Percentiles rank a stretch among this genome's conserved stretches.
These are phyloP conservation scores for Psilocybe tampanensis DNA, from an alignment of 768 basidiomycete species.

Conservation along the genomic window DNA sequence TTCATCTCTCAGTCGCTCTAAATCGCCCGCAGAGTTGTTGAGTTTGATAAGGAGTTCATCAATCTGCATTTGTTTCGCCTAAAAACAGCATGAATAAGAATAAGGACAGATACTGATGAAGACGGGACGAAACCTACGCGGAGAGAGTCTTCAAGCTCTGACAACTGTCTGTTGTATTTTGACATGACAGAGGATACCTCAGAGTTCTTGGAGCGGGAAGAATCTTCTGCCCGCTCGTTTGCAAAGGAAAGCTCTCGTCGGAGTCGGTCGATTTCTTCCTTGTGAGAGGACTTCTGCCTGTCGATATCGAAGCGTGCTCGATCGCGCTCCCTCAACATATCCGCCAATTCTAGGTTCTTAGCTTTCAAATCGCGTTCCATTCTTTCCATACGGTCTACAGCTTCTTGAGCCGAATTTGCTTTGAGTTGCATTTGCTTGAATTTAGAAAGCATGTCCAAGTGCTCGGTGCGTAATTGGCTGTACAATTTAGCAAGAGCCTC, in stretches of 20 bases:
- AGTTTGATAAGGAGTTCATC: conserved; percentile 88
- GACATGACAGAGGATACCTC: conserved; percentile 86
- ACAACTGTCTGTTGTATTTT: conserved; percentile 95
- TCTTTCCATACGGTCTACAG: conserved; percentile 96
- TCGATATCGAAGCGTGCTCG: conserved; percentile 95
- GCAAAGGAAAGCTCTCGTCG: conserved; percentile 93
- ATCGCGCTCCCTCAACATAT: conserved; percentile 98
- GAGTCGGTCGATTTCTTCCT: conserved; percentile 91
- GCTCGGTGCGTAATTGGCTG: conserved; percentile 96
- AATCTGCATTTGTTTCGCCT: conserved; percentile 97
- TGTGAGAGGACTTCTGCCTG: conserved; percentile 89
- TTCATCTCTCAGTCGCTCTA: conserved; percentile 87
- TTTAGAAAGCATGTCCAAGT: conserved; percentile 95
- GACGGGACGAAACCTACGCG: conserved; percentile 52
- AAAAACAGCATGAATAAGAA: conserved; percentile 9
- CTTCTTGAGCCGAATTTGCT: conserved; percentile 97
- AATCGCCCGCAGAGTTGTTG: conserved; percentile 69
- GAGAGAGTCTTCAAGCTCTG: conserved; percentile 95
- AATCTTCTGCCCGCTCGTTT: conserved; percentile 97
- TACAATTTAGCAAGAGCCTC: conserved; percentile 98
- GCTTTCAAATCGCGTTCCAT: conserved; percentile 98
- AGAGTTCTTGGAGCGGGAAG: conserved; percentile 86
- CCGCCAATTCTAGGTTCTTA: conserved; percentile 98
- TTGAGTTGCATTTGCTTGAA: conserved; percentile 98
- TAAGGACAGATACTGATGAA: conserved; percentile 6